Evolutionary conservation across 2,329 filamentous ascomycete species (phyloP), one percentile per base, ranked within the genome.

Genomic region (Alternaria sp.): DNA sequence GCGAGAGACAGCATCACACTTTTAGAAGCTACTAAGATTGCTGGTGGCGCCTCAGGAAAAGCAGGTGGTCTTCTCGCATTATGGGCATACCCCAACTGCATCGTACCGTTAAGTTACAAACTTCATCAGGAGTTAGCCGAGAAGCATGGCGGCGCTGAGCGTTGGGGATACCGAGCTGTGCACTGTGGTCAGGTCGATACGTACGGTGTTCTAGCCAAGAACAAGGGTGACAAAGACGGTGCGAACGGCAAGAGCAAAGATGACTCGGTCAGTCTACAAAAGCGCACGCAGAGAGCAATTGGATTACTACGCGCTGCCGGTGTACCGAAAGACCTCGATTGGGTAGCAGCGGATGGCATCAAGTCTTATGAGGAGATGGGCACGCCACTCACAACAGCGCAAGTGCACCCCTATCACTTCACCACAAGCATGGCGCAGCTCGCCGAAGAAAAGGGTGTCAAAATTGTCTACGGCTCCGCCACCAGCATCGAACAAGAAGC

Each of bases 321-420:
- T 3, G 80, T 97, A 1, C 95, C 96, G 0, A 75, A 85, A 14
- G 93, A 96, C 67, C 83, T 98, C 12, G 91, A 97, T 79, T 99
- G 94, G 94, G 85, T 98, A 45, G 88, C 92, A 56, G 82, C 86
- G 2, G 87, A 90, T 5, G 82, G 89, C 3, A 82, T 97, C 21
- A 82, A 83, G 57, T 84, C 85, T 20, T 98, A 97, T 80, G 88
- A 92, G 33, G 89, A 91, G 75, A 97, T 98, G 93, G 93, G 93
- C 3, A 90, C 88, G 3, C 88, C 89, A 1, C 87, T 86, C 2
- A 92, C 93, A 65, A 98, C 96, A 2, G 92, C 96, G 0, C 96
- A 99, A 80, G 95, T 98, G 3, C 95, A 99, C 74, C 96, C 96
- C 0, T 92, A 90, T 65, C 89, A 93, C 47, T 98, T 99, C 76